A percentile compares a stretch with the other conserved stretches of the same genome.
phyloP scores from a whole-genome alignment of 192 early-diverging fungal species.

The Umbelopsis sp. region DNA sequence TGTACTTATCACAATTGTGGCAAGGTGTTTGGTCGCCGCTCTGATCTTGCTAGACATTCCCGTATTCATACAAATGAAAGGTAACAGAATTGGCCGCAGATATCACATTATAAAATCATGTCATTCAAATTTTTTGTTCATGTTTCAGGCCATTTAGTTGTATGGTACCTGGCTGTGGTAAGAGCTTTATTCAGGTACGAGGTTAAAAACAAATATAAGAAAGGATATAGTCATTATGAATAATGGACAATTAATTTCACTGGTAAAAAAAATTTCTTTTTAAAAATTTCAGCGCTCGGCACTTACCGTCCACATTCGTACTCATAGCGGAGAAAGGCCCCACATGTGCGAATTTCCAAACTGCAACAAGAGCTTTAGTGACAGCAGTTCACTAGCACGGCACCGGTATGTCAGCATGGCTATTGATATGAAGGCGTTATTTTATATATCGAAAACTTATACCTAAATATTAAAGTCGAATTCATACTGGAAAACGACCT shows the following conservation, averaged over 20 bases:
- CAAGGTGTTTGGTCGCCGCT: slow-evolving; percentile 70
- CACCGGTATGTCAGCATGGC: slow-evolving; percentile 57
- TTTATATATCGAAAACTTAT: neutral
- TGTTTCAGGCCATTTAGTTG: slow-evolving; percentile 67
- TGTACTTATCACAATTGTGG: slow-evolving; percentile 65
- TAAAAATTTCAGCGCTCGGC: slow-evolving; percentile 61
- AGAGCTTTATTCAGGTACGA: slow-evolving; percentile 73
- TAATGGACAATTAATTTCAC: neutral
- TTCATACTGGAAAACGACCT: slow-evolving; percentile 42
- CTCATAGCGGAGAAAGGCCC: slow-evolving; percentile 72
- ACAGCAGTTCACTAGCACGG: slow-evolving; percentile 71
- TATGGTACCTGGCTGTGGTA: slow-evolving; percentile 63
- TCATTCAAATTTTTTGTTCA: neutral
- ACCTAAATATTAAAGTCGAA: slow-evolving; percentile 36
- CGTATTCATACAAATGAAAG: slow-evolving; percentile 83
- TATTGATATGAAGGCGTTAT: neutral
- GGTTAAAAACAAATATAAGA: neutral
- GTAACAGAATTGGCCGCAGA: slow-evolving; percentile 30
- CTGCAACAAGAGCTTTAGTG: slow-evolving; percentile 79
- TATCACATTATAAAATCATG: neutral
- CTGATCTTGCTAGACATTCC: slow-evolving; percentile 75
- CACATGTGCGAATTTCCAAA: slow-evolving; percentile 65
- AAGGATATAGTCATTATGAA: neutral
- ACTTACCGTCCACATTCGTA: slow-evolving; percentile 74
- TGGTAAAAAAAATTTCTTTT: too few relatives aligned